Evolutionary conservation across 2,329 filamentous ascomycete genomes (phyloP).

Genomic region (Trichoderma koningii): DNA sequence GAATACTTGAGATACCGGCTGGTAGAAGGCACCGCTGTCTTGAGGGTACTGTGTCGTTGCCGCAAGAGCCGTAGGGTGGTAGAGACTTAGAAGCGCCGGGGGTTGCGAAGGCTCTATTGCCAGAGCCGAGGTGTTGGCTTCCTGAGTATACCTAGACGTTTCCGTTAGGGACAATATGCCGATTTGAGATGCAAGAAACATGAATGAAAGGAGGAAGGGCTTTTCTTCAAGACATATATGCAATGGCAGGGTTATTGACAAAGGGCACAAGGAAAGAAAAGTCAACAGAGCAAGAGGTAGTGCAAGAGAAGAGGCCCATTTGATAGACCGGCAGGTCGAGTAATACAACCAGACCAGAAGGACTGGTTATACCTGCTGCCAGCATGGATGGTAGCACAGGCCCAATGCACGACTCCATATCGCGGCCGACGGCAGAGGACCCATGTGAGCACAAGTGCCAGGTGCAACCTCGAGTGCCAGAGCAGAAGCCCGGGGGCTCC

Average conservation of each 20-base stretch:
- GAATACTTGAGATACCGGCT: constrained; percentile 47
- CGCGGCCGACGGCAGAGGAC: constrained; percentile 23
- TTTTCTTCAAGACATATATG: not conserved
- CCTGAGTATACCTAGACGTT: constrained; percentile 55
- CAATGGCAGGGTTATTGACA: not conserved
- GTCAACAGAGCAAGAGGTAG: constrained; percentile 16
- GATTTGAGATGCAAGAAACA: not conserved
- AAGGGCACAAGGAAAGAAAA: constrained; percentile 1
- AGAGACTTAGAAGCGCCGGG: constrained; percentile 54
- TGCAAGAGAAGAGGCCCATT: constrained; percentile 28
- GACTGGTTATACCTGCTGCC: constrained; percentile 45
- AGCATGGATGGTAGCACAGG: constrained; percentile 48
- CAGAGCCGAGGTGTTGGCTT: constrained; percentile 54
- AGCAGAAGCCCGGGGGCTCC: not conserved
- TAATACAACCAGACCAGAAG: constrained; percentile 34
- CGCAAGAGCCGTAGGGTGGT: constrained; percentile 52
- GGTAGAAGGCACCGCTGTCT: constrained; percentile 54
- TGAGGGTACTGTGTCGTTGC: constrained; percentile 52
- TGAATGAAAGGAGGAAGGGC: constrained; percentile 11
- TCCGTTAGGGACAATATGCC: constrained; percentile 28
- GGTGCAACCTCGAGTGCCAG: constrained; percentile 10
- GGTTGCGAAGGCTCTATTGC: constrained; percentile 57
- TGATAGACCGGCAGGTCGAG: constrained; percentile 30
- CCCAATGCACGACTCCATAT: constrained; percentile 28
- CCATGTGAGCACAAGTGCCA: constrained; percentile 21